Base-by-base conservation (phyloP, 176 grass and related monocot species). In the Triticum urartu region DNA sequence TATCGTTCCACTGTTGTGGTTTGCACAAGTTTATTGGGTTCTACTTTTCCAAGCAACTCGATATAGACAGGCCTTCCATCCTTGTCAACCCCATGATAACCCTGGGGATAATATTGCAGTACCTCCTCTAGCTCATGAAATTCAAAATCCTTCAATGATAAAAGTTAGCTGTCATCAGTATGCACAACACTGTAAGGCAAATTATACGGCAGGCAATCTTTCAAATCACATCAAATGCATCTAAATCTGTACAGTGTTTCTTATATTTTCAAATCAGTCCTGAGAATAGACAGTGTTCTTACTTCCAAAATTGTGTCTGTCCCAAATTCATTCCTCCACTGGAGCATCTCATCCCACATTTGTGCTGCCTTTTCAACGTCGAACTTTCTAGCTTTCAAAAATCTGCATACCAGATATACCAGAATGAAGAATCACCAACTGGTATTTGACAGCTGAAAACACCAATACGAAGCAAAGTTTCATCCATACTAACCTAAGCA, bases 71-170 rank as follows among this genome's bases (percentile, higher is more conserved):
- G 97, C 85, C 97, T 92, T 84, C 97, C 97, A 40, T 94, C 92
- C 87, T 84, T 92, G 89, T 99, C 97, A 71, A 96, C 89, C 43
- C 97, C 97, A 94, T 99, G 97, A 75, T 99, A 99, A 18, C 94
- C 92, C 79, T 99, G 94, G 25, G 97, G 97, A 89, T 99, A 99
- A 80, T 93, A 96, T 59, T 88, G 69, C 75, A 96, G 75, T 65
- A 99, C 97, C 72, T 96, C 94, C 47, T 94, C 93, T 60, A 94
- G 88, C 87, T 99, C 97, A 87, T 96, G 90, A 91, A 96, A 99
- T 83, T 93, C 91, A 84, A 99, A 99, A 86, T 96, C 97, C 97
- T 99, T 89, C 71, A 96, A 85, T 68, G 73, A 63, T 77, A 77
- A 81, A 24, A 85, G 24, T 78, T 78, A 88, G 39, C 9, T 88